Conservation (phyloP, 129 eudicot genomes). For the Flaveria robusta region DNA sequence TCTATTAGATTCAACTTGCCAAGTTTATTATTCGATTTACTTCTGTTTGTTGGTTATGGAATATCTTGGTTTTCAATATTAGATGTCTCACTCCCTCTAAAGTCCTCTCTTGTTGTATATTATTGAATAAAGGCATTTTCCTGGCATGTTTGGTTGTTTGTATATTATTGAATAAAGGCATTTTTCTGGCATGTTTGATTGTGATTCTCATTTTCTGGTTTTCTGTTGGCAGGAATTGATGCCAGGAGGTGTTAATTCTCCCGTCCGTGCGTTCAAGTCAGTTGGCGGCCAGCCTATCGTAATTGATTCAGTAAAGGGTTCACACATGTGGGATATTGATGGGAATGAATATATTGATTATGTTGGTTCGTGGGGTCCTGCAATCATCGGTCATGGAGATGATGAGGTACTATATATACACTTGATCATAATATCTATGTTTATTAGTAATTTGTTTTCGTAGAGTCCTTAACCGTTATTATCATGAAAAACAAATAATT, state of each 20-base stretch:
- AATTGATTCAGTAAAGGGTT: constrained; percentile 89
- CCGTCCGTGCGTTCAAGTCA: constrained; percentile 93
- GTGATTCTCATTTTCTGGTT: constrained; percentile 4
- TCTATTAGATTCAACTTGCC: background rate
- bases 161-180: background rate
- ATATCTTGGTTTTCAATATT: background rate
- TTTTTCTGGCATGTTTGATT: background rate
- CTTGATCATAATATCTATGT: background rate
- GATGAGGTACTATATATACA: constrained; percentile 54
- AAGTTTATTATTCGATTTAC: background rate
- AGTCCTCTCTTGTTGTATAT: background rate
- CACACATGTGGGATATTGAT: constrained; percentile 93
- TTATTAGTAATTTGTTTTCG: background rate
- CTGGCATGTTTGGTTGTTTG: background rate
- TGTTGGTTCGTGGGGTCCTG: constrained; percentile 98
- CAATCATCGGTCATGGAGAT: constrained; percentile 92
- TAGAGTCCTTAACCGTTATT: background rate
- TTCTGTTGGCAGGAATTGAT: constrained; percentile 69
- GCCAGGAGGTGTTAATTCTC: constrained; percentile 99
- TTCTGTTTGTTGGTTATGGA: background rate
- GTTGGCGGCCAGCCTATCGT: constrained; percentile 96
- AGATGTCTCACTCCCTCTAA: background rate
- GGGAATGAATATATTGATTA: constrained; percentile 94
- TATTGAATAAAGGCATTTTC: background rate
- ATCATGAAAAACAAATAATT: background rate